These are phyloP conservation scores for Picochlorum sp. DNA, from an alignment of 139 green algal genomes.

Conservation along the genomic window DNA sequence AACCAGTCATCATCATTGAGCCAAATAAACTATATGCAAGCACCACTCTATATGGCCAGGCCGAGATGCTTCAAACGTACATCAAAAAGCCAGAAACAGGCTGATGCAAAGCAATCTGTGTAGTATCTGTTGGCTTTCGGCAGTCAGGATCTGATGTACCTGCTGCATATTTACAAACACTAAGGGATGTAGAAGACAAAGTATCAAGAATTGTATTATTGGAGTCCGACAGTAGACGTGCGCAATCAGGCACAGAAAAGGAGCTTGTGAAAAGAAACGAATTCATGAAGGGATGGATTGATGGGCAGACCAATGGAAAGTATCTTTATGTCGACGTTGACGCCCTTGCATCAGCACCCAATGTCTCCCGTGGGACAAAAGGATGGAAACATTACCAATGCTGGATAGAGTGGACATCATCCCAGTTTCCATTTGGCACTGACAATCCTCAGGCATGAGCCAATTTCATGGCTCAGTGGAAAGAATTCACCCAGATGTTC, in stretches of 20 bases:
- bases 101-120: neutral
- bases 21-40: conserved; percentile 11
- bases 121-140: conserved; percentile 12
- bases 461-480: neutral
- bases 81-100: neutral
- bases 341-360: neutral
- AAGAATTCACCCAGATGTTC: conserved; percentile 9
- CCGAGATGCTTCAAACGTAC: conserved; percentile 5
- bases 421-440: conserved; percentile 3
- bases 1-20: neutral
- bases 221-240: conserved; percentile 3
- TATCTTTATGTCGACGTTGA: conserved; percentile 13
- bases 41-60: conserved; percentile 6
- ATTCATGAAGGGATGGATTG: conserved; percentile 9
- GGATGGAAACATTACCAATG: conserved; percentile 8
- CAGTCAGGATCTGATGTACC: conserved; percentile 6
- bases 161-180: neutral
- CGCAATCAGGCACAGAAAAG: neutral
- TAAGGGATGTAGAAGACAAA: neutral
- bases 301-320: conserved; percentile 1
- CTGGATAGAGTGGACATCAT: conserved; percentile 6
- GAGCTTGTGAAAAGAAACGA: conserved; percentile 5
- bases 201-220: conserved; percentile 3
- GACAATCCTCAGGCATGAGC: conserved; percentile 2
- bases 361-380: neutral